phyloP scores from a whole-genome alignment of 768 basidiomycete species.

The Coprinopsis strossmayeri region DNA sequence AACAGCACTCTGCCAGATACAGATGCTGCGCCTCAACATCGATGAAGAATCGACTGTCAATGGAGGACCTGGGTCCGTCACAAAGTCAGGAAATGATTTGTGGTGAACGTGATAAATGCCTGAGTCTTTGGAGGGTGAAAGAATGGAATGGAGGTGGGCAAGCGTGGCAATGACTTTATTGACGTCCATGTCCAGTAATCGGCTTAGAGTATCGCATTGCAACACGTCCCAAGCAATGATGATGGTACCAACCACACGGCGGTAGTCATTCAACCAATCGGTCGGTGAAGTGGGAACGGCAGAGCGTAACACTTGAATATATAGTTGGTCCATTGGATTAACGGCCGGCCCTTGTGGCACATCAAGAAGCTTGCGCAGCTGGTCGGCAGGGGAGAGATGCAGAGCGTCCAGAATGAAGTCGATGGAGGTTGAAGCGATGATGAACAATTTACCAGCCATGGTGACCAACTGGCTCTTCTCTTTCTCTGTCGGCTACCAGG shows the following conservation, averaged over 20 bases:
- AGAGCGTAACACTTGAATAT: neutral
- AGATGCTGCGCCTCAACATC: neutral
- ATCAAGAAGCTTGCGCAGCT: neutral
- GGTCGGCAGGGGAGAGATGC: neutral
- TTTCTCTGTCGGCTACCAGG: neutral
- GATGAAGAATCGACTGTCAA: neutral
- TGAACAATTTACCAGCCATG: conserved; percentile 3
- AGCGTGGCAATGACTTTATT: neutral
- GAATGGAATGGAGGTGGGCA: neutral
- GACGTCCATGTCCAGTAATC: neutral
- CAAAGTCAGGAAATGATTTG: conserved; percentile 3
- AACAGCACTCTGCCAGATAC: neutral
- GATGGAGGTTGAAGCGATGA: neutral
- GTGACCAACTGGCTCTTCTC: neutral
- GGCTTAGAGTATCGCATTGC: neutral
- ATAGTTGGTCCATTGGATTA: neutral
- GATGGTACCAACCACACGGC: neutral
- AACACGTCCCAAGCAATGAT: neutral
- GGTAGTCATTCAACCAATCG: neutral
- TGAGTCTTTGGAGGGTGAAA: neutral
- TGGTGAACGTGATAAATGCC: neutral
- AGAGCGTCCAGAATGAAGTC: neutral
- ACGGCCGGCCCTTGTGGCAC: neutral
- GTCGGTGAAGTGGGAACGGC: neutral
- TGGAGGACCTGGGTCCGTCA: neutral